Conservation (phyloP, 225 moss, liverwort and hornwort genomes). For the Ulota crispa region DNA sequence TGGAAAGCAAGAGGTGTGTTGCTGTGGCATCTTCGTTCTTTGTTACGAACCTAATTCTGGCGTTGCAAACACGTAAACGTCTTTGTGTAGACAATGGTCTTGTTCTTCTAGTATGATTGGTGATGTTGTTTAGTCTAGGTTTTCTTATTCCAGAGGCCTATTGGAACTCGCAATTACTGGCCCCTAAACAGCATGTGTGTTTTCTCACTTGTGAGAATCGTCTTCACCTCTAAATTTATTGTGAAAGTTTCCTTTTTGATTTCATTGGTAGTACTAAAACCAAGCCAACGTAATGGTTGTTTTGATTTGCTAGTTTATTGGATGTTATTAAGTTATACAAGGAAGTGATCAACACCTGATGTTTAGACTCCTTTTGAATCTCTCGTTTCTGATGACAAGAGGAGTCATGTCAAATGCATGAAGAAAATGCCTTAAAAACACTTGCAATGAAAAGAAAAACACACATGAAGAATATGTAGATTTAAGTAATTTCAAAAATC, state of each 20-base stretch:
- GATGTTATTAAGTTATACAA: not conserved
- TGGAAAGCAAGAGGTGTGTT: constrained; percentile 68
- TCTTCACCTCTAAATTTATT: not conserved
- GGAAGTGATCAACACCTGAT: too few species aligned
- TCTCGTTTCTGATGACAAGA: not conserved
- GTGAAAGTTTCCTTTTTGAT: not conserved
- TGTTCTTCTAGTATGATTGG: not conserved
- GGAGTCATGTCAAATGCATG: not conserved
- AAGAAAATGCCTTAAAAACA: not conserved
- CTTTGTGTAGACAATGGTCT: constrained; percentile 5
- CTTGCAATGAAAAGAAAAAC: not conserved
- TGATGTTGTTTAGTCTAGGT: not conserved
- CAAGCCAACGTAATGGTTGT: not conserved
- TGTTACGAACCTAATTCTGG: not conserved
- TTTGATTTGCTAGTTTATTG: not conserved
- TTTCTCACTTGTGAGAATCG: not conserved
- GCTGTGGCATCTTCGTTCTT: not conserved
- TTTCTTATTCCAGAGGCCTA: not conserved
- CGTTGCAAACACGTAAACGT: not conserved
- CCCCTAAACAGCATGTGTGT: not conserved
- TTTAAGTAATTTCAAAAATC: not conserved
- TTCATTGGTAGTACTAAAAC: not conserved
- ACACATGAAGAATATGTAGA: not conserved
- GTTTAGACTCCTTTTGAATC: not conserved
- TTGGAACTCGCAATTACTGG: not conserved